Conservation (phyloP, 805 yeast genomes). For the Saccharomycopsis babjevae region DNA sequence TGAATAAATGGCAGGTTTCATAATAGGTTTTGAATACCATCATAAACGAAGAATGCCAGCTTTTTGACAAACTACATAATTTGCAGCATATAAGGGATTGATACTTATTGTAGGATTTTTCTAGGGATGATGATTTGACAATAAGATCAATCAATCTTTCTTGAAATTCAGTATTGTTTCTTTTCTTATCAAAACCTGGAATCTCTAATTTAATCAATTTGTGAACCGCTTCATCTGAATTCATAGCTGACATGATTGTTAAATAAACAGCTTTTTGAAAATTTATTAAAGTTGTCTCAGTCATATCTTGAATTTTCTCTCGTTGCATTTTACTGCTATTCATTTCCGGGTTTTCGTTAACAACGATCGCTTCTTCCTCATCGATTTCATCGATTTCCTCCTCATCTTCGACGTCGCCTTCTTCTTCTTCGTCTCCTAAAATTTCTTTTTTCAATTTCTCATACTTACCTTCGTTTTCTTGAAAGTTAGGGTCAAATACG, state of each 20-base stretch:
- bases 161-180: slow-evolving; percentile 4
- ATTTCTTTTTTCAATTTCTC: slow-evolving; percentile 33
- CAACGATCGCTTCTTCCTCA: slow-evolving; percentile 19
- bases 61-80: slow-evolving; percentile 37
- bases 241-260: slow-evolving; percentile 80
- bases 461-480: slow-evolving; percentile 40
- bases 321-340: slow-evolving; percentile 8
- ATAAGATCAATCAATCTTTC: slow-evolving; percentile 18
- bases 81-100: slow-evolving; percentile 71
- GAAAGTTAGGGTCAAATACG: slow-evolving; percentile 40
- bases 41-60: slow-evolving; percentile 51
- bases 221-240: slow-evolving; percentile 89
- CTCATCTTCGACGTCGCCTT: slow-evolving; percentile 32
- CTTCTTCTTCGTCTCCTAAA: slow-evolving; percentile 36
- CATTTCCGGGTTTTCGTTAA: background rate
- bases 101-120: slow-evolving; percentile 74
- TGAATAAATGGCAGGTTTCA: slow-evolving; percentile 50
- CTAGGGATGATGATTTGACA: slow-evolving; percentile 53
- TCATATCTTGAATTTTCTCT: slow-evolving; percentile 46
- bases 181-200: slow-evolving; percentile 7
- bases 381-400: slow-evolving; percentile 27
- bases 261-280: slow-evolving; percentile 72
- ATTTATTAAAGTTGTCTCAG: slow-evolving; percentile 51
- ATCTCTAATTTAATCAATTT: slow-evolving; percentile 47
- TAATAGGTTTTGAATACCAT: slow-evolving; percentile 48